phyloP scores from a whole-genome alignment of 2,329 filamentous ascomycete genomes.

The Lizonia empirigonia region DNA sequence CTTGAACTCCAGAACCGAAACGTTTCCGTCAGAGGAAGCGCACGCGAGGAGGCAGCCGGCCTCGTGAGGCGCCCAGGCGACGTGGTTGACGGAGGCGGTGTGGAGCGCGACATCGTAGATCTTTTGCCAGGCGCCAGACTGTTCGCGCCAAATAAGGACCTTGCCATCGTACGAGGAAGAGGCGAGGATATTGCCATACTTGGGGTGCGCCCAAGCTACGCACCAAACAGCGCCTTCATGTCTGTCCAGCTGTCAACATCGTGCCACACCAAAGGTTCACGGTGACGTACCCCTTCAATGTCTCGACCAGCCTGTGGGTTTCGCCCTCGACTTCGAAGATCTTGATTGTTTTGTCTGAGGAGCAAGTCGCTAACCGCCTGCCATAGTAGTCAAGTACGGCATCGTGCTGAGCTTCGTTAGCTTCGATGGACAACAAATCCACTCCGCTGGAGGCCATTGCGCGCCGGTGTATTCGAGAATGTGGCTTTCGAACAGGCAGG shows the following conservation, averaged over 20 bases:
- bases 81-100: conserved; percentile 95
- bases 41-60: conserved; percentile 92
- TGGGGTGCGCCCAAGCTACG: conserved; percentile 93
- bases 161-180: conserved; percentile 97
- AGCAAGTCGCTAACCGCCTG: conserved; percentile 92
- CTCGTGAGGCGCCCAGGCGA: conserved; percentile 97
- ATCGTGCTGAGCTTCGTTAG: conserved; percentile 73
- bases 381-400: conserved; percentile 99
- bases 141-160: conserved; percentile 97
- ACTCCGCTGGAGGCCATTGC: conserved; percentile 24
- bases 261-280: neutral
- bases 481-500: neutral
- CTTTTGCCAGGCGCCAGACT: conserved; percentile 65
- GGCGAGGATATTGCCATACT: conserved; percentile 97
- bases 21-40: conserved; percentile 90
- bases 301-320: conserved; percentile 86
- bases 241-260: conserved; percentile 55
- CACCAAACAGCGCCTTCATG: conserved; percentile 99
- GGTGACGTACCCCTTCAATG: conserved; percentile 81
- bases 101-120: conserved; percentile 93
- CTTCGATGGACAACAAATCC: conserved; percentile 39
- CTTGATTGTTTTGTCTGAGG: conserved; percentile 97
- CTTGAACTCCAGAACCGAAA: conserved; percentile 94
- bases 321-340: conserved; percentile 98
- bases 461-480: conserved; percentile 5